phyloP scores from a whole-genome alignment of 1,284 basidiomycete genomes.

The Trametes versicolor region DNA sequence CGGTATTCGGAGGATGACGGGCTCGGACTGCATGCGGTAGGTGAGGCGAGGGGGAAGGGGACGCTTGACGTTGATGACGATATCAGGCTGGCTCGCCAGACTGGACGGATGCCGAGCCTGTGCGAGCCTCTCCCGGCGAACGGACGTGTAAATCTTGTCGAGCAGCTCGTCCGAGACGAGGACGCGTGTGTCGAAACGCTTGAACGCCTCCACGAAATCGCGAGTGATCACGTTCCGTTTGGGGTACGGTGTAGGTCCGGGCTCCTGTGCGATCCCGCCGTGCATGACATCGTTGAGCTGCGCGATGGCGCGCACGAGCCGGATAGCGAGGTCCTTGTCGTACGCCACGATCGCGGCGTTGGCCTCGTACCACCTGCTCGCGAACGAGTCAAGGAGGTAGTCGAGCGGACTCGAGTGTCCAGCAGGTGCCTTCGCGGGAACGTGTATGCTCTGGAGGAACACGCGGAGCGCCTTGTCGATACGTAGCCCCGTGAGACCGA shows the following conservation, averaged over 20 bases:
- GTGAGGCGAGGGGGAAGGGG: constrained; percentile 81
- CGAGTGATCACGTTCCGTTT: constrained; percentile 73
- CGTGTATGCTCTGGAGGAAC: constrained; percentile 85
- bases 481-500: constrained; percentile 84
- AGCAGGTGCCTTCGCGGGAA: constrained; percentile 62
- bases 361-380: constrained; percentile 89
- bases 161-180: constrained; percentile 80
- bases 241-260: constrained; percentile 69
- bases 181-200: constrained; percentile 73
- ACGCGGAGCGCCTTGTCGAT: constrained; percentile 91
- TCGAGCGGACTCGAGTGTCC: constrained; percentile 63
- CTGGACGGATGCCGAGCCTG: constrained; percentile 66
- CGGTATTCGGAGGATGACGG: constrained; percentile 85
- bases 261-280: constrained; percentile 66
- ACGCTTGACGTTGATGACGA: constrained; percentile 75
- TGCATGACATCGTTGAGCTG: constrained; percentile 88
- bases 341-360: constrained; percentile 84
- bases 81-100: constrained; percentile 54
- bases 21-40: constrained; percentile 86
- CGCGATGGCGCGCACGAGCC: constrained; percentile 86
- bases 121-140: constrained; percentile 75
- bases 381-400: constrained; percentile 85
- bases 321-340: constrained; percentile 80
- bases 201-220: constrained; percentile 85
- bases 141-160: constrained; percentile 80